phyloP scores from a whole-genome alignment of 2,329 filamentous ascomycete species.

The Penicillium psychrosexuale region DNA sequence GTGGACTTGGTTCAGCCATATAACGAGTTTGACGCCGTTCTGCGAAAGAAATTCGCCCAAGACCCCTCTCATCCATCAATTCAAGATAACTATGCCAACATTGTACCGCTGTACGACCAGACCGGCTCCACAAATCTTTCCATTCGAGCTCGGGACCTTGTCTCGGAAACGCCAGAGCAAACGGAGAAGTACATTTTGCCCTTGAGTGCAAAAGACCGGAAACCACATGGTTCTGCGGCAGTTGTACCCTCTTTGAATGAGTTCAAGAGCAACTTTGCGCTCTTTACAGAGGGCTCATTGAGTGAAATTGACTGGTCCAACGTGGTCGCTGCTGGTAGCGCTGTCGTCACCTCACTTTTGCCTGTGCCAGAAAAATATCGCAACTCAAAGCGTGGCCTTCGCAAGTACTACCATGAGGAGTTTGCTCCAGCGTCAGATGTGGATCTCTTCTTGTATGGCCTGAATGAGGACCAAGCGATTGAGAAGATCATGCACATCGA shows the following conservation, averaged over 20 bases:
- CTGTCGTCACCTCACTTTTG: slow-evolving; percentile 74
- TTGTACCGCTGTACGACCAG: slow-evolving; percentile 35
- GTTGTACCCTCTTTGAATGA: slow-evolving; percentile 65
- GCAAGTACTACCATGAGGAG: slow-evolving; percentile 77
- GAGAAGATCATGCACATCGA: slow-evolving; percentile 86
- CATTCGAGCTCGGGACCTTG: slow-evolving; percentile 34
- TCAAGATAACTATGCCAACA: slow-evolving; percentile 31
- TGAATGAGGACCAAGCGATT: slow-evolving; percentile 71
- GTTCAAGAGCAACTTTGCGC: slow-evolving; percentile 73
- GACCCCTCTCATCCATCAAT: slow-evolving; percentile 32
- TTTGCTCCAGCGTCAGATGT: slow-evolving; percentile 82
- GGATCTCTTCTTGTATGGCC: slow-evolving; percentile 78
- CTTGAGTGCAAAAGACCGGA: slow-evolving; percentile 53
- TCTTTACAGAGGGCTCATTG: slow-evolving; percentile 78
- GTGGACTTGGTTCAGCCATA: slow-evolving; percentile 34
- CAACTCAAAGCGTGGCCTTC: slow-evolving; percentile 57
- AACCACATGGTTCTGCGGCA: slow-evolving; percentile 61
- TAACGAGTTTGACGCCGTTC: slow-evolving; percentile 36
- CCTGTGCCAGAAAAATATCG: slow-evolving; percentile 64
- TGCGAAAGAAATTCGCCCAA: slow-evolving; percentile 41
- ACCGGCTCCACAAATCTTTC: slow-evolving; percentile 24
- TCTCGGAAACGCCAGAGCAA: slow-evolving; percentile 27
- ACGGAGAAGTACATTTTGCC: slow-evolving; percentile 37
- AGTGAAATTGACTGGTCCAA: slow-evolving; percentile 77
- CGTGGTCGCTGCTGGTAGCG: slow-evolving; percentile 75